Conservation (phyloP, 441 rosid genomes). For the Gossypium aridum region DNA sequence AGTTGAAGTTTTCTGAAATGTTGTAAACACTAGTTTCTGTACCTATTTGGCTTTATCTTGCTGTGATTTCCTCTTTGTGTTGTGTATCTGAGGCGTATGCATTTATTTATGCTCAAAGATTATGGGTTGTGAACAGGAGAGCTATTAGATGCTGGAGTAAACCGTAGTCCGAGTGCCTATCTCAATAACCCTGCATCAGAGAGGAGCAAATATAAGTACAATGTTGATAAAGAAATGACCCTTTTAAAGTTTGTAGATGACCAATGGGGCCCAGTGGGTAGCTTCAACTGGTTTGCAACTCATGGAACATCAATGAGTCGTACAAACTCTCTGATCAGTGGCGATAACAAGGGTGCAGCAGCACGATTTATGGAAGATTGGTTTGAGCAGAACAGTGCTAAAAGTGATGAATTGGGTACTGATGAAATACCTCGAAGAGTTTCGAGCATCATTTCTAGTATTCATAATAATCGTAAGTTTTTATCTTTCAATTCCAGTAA, state of each 20-base stretch:
- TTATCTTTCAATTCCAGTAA: neutral
- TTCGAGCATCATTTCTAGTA: slow-evolving; percentile 50
- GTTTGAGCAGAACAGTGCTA: slow-evolving; percentile 48
- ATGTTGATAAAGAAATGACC: slow-evolving; percentile 93
- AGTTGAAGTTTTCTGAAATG: neutral
- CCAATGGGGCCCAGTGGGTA: slow-evolving; percentile 87
- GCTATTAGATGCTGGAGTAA: slow-evolving; percentile 78
- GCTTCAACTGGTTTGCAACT: slow-evolving; percentile 96
- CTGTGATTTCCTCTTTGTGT: neutral
- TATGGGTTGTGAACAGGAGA: slow-evolving; percentile 47
- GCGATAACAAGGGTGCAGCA: slow-evolving; percentile 97
- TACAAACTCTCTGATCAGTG: slow-evolving; percentile 83
- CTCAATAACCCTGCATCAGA: slow-evolving; percentile 75
- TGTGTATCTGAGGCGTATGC: neutral
- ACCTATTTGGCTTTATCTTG: neutral
- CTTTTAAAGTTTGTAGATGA: slow-evolving; percentile 91
- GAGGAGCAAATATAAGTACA: slow-evolving; percentile 58
- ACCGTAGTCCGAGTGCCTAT: slow-evolving; percentile 95
- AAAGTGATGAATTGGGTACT: slow-evolving; percentile 25
- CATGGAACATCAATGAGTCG: slow-evolving; percentile 99
- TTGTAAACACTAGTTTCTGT: neutral
- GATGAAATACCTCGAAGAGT: slow-evolving; percentile 62
- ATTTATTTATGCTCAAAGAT: neutral
- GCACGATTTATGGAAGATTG: slow-evolving; percentile 94
- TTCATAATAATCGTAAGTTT: slow-evolving; percentile 51